Percentiles rank a stretch among this genome's conserved stretches.
Conservation (phyloP, 73 alveolate genomes). For the Urostyla sp. region DNA sequence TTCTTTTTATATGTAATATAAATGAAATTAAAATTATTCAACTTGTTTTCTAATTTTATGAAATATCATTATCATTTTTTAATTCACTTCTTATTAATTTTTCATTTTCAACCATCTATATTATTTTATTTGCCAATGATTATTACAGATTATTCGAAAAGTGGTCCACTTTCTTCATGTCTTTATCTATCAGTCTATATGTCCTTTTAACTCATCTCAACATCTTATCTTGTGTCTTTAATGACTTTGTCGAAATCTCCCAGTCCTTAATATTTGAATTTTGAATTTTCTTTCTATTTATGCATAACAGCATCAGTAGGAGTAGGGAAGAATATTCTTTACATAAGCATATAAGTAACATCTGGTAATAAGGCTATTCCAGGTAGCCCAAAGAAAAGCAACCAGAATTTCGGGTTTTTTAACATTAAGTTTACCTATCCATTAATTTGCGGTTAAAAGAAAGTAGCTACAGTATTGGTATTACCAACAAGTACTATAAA, state of each 20-base stretch:
- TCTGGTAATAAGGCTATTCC: constrained; percentile 73
- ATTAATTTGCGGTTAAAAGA: constrained; percentile 68
- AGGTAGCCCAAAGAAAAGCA: constrained; percentile 49
- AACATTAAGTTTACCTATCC: constrained; percentile 62
- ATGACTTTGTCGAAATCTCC: constrained; percentile 36
- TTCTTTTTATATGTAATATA: no score
- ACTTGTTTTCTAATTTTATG: no score
- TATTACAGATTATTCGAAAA: no score
- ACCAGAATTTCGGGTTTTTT: constrained; percentile 38
- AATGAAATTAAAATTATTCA: no score
- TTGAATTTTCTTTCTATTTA: background rate
- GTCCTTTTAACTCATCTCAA: no score
- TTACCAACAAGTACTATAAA: constrained; percentile 30
- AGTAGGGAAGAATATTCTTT: constrained; percentile 53
- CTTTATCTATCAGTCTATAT: no score
- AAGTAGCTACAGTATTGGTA: constrained; percentile 50
- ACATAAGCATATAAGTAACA: constrained; percentile 5
- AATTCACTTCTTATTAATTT: no score
- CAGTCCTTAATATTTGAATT: constrained; percentile 41
- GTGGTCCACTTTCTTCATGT: no score
- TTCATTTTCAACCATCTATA: no score
- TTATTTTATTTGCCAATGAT: no score
- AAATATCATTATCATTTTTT: no score
- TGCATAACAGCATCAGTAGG: constrained; percentile 61
- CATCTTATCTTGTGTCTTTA: background rate